Percentiles rank a stretch among this genome's conserved stretches.
These are phyloP conservation scores for Parathielavia hyrcaniae DNA, from an alignment of 495 filamentous ascomycete genomes.

Conservation along the genomic window DNA sequence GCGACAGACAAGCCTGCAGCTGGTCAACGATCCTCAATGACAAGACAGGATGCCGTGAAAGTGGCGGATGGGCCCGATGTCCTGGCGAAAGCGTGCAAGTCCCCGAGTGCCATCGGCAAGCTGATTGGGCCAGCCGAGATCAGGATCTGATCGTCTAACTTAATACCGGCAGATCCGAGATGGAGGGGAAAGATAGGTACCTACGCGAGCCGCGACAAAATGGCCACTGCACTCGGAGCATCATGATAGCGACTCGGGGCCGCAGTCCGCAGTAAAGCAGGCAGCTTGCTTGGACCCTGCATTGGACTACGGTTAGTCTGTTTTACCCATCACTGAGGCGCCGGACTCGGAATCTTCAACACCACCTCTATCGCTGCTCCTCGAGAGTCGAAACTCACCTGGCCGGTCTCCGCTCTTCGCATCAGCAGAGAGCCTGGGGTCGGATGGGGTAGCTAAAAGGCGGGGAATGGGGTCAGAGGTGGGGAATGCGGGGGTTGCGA, in stretches of 20 bases:
- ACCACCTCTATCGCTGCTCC: too few species aligned
- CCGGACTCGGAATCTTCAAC: too few species aligned
- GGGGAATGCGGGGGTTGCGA: neutral
- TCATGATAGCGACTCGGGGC: too few species aligned
- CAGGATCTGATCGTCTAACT: neutral
- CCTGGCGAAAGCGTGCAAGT: slow-evolving; percentile 3
- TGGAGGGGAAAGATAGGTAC: neutral
- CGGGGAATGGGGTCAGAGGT: neutral
- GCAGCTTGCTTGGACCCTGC: too few species aligned
- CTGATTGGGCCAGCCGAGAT: neutral
- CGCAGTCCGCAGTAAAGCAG: too few species aligned
- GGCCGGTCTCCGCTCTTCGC: too few species aligned
- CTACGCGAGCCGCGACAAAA: too few species aligned
- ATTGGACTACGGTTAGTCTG: neutral
- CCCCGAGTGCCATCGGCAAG: neutral
- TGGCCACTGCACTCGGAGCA: too few species aligned
- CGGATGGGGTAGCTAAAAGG: slow-evolving; percentile 2
- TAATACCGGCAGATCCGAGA: neutral
- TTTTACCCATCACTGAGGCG: neutral
- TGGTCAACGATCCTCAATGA: slow-evolving; percentile 8
- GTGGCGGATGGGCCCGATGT: neutral
- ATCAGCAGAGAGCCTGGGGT: slow-evolving; percentile 6
- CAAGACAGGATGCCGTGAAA: slow-evolving; percentile 2
- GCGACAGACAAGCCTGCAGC: slow-evolving; percentile 5
- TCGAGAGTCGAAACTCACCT: too few species aligned